Evolutionary conservation across 1,284 basidiomycete genomes (phyloP), one percentile per base, ranked within the genome.

Genomic region (Fomitiporia mediterranea): DNA sequence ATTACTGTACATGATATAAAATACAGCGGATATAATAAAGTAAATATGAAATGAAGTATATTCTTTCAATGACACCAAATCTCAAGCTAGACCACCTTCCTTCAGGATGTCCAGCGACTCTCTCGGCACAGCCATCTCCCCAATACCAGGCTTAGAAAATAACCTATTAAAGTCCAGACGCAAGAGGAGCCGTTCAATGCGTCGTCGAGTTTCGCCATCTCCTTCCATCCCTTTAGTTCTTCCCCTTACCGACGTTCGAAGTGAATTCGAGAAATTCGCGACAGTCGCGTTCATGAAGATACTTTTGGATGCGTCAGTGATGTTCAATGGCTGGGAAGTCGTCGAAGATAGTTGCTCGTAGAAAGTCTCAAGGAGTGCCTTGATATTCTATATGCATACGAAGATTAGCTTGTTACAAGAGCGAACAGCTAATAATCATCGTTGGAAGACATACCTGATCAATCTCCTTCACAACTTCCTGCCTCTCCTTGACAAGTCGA

Each of bases 151-250:
- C 44, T 75, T 79, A 15, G 86, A 91, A 65, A 92, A 82, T 47
- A 79, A 82, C 3, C 86, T 88, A 63, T 92, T 94, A 68, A 93
- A 91, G 69, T 96, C 93, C 23, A 96, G 70, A 34, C 91, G 78
- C 44, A 95, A 73, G 47, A 95, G 69, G 52, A 96, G 67, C 44
- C 91, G 80, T 68, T 96, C 94, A 15, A 94, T 77, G 67, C 92
- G 91, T 60, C 90, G 74, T 42, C 85, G 76, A 48, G 85, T 83
- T 54, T 89, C 80, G 55, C 83, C 86, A 39, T 78, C 70, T 58
- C 74, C 69, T 43, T 83, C 80, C 62, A 78, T 64, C 65, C 76
- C 66, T 73, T 77, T 68, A 66, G 69, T 57, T 72, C 79, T 67
- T 59, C 73, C 62, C 61, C 78, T 72, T 65, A 73, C 60, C 70